phyloP scores from a whole-genome alignment of 208 protist species.

The Leishmania martiniquensis region DNA sequence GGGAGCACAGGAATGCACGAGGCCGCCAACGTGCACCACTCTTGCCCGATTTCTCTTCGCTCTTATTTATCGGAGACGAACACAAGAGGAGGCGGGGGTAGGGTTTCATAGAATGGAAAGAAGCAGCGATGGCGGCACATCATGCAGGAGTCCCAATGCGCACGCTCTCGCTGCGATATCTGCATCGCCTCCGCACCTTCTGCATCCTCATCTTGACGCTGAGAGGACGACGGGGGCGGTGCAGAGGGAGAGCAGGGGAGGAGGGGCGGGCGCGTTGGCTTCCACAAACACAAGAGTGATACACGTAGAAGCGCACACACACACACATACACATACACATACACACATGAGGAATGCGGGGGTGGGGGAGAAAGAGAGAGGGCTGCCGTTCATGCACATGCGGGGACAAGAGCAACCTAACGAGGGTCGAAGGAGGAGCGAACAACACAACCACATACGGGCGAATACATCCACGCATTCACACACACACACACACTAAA shows the following conservation, averaged over 20 bases:
- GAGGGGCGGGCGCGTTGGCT: neutral
- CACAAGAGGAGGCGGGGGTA: neutral
- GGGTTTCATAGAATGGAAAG: neutral
- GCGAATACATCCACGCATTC: neutral
- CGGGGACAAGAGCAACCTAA: neutral
- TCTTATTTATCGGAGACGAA: too few relatives aligned
- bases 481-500: neutral
- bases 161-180: too few relatives aligned
- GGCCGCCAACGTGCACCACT: too few relatives aligned
- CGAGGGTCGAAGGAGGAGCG: neutral
- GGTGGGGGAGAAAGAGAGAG: too few relatives aligned
- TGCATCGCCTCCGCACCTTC: neutral
- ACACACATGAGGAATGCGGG: neutral
- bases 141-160: neutral
- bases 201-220: neutral
- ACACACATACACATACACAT: constrained; percentile 16
- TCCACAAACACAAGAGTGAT: neutral
- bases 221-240: neutral
- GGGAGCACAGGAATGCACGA: too few relatives aligned
- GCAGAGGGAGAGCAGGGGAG: too few relatives aligned
- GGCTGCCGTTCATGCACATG: neutral
- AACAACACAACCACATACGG: too few relatives aligned
- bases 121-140: neutral
- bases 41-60: too few relatives aligned
- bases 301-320: neutral